Base-by-base conservation (phyloP, 306 rosid genomes). In the Herpetospermum pedunculosum region DNA sequence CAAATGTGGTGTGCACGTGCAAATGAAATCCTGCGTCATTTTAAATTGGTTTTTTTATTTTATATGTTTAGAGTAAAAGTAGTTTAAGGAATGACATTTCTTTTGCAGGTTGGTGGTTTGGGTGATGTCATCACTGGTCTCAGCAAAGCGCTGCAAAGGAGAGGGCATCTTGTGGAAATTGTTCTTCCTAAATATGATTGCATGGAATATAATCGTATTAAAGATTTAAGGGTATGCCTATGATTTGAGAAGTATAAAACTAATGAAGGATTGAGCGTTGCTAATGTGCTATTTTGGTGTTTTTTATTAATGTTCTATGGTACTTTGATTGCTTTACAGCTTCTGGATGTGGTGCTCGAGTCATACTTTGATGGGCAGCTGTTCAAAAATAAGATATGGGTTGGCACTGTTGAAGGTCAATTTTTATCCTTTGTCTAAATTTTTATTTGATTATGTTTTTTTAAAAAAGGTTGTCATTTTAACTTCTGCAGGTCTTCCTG, bases 171-270 rank as follows among this genome's bases (percentile, higher is more conserved):
- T 78, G 91, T 94, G 74, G 99, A 94, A 87, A 81, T 94, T 81
- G 75, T 94, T 73, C 88, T 94, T 84, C 97, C 99, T 80, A 94
- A 94, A 83, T 94, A 94, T 80, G 99, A 94, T 75, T 94, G 97
- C 76, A 83, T 91, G 88, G 81, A 91, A 76, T 84, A 89, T 71
- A 91, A 85, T 49, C 80, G 63, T 64, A 68, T 89, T 59, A 63
- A 26, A 75, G 91, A 88, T 79, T 84, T 91, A 34, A 86, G 96
- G 90, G 99, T 94, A 82, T 75, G 82, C 50, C 52, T 78, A 67
- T 77, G 79, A 49, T 46, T 73, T 52, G 38, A 14, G 53, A 47
- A 47, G 29, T 64, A 72, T 72, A 32, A 48, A 48, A 4, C 13
- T 29, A 49, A 30, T 34, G 57, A 72, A 72, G n/a, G 76, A n/a